Conservation (phyloP, 2,329 filamentous ascomycete genomes). For the Verruconis gallopava region DNA sequence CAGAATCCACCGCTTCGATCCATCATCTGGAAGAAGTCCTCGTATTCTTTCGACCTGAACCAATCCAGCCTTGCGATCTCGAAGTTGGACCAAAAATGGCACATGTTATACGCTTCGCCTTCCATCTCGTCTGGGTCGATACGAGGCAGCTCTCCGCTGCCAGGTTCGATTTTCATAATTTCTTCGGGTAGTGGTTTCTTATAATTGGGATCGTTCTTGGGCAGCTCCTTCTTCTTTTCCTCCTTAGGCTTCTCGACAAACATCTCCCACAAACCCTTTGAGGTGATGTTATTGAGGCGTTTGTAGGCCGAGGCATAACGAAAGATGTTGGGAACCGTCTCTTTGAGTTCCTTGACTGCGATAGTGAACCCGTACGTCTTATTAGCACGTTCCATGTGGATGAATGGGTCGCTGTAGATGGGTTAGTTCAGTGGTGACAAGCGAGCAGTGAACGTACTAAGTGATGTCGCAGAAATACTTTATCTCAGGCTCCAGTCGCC, state of each 20-base stretch:
- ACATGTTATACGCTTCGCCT: slow-evolving; percentile 98
- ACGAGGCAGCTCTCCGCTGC: slow-evolving; percentile 56
- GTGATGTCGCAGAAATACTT: slow-evolving; percentile 99
- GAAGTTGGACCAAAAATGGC: slow-evolving; percentile 99
- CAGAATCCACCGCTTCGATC: slow-evolving; percentile 95
- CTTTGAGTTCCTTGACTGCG: slow-evolving; percentile 91
- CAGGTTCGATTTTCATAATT: slow-evolving; percentile 63
- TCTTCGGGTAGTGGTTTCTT: slow-evolving; percentile 66
- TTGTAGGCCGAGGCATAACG: slow-evolving; percentile 98
- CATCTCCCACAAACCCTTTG: slow-evolving; percentile 96
- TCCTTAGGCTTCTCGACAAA: slow-evolving; percentile 60
- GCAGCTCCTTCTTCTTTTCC: slow-evolving; percentile 36
- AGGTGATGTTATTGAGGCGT: slow-evolving; percentile 77
- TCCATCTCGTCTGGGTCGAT: slow-evolving; percentile 93
- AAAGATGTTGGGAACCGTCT: slow-evolving; percentile 98
- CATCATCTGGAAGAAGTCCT: slow-evolving; percentile 99
- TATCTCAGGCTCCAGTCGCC: slow-evolving; percentile 97
- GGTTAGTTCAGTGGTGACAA: not conserved
- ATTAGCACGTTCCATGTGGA: slow-evolving; percentile 85
- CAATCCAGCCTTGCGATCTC: slow-evolving; percentile 91
- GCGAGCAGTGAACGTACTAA: slow-evolving; percentile 58
- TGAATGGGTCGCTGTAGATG: slow-evolving; percentile 69
- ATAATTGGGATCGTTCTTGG: slow-evolving; percentile 50
- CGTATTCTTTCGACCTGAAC: slow-evolving; percentile 94
- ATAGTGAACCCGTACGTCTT: slow-evolving; percentile 99